phyloP scores from a whole-genome alignment of 208 protist species.

The Borovskyia barvae region DNA sequence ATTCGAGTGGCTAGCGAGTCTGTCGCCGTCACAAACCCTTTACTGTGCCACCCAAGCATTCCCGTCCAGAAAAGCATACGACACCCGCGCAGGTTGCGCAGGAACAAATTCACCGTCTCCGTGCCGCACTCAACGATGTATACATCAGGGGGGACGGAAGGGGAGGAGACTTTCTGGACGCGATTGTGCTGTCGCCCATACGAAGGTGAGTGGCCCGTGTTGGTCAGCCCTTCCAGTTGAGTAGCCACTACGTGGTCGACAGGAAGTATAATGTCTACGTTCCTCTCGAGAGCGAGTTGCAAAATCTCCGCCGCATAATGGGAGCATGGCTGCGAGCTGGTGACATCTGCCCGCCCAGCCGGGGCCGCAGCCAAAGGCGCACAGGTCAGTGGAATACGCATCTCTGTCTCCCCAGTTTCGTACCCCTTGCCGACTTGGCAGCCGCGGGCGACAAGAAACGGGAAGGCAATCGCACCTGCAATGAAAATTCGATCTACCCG shows the following conservation, averaged over 20 bases:
- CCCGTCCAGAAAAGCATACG: conserved; percentile 96
- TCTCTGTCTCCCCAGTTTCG: conserved; percentile 25
- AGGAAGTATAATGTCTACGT: conserved; percentile 96
- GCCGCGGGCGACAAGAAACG: conserved; percentile 66
- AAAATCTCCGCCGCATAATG: conserved; percentile 86
- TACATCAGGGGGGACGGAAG: conserved; percentile 49
- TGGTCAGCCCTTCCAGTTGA: conserved; percentile 28
- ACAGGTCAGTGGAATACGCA: conserved; percentile 7
- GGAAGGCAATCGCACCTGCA: conserved; percentile 52
- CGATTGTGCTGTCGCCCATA: conserved; percentile 14
- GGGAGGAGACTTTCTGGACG: conserved; percentile 36
- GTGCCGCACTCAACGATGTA: conserved; percentile 93
- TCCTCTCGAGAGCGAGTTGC: conserved; percentile 84
- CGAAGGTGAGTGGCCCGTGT: conserved; percentile 2
- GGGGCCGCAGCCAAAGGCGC: conserved; percentile 5
- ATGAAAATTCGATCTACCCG: conserved; percentile 76
- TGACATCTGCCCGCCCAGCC: neutral
- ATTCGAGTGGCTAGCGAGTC: conserved; percentile 55
- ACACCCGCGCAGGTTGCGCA: conserved; percentile 64
- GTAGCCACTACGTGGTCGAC: conserved; percentile 92
- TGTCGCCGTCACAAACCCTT: conserved; percentile 89
- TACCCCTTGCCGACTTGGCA: conserved; percentile 32
- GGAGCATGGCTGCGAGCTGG: conserved; percentile 28
- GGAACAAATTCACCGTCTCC: conserved; percentile 80
- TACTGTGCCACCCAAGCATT: conserved; percentile 88